Evolutionary conservation across 2,329 filamentous ascomycete species (phyloP), one percentile per base, ranked within the genome.

Genomic region (Phaeosphaeria sp.): DNA sequence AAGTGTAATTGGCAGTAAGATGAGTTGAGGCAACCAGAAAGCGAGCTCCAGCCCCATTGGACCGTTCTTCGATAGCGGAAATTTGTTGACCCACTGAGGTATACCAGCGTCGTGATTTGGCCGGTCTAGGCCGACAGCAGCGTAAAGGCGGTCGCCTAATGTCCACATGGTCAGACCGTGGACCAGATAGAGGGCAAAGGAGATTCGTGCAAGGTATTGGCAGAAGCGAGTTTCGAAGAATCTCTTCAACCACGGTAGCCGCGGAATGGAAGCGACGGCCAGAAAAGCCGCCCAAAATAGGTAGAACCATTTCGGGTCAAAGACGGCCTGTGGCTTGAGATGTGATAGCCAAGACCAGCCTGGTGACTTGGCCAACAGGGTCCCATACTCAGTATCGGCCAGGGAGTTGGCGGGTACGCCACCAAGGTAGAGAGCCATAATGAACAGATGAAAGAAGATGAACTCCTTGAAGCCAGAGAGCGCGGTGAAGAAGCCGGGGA

Each of bases 261-360:
- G 84, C 6, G 85, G 84, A 2, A 86, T 77, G 0, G 83, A 80
- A 1, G 83, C 78, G 0, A 91, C 82, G 0, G 88, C 70, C 51
- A 88, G 80, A 22, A 80, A 77, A 1, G 87, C 81, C 0, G 86
- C 87, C 78, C 82, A 86, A 69, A 88, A 88, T 2, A 90, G 80
- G 69, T 83, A 90, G 74, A 89, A 89, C 87, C 87, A 90, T 73
- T 89, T 90, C 68, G 82, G 83, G 69, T 89, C 86, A 63, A 81
- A 89, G 11, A 88, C 84, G 1, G 87, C 87, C 67, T 89, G 86
- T 0, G 88, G 87, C 58, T 88, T 89, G 55, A 91, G 77, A 57
- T 81, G 82, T 0, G 86, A 86, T 15, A 89, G 74, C 61, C 81
- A 86, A 60, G 83, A 81, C 87, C 87, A 90, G 2, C 88, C 87